Base-by-base conservation (phyloP, 2,329 filamentous ascomycete species). In the Alternaria novae-zelandiae region DNA sequence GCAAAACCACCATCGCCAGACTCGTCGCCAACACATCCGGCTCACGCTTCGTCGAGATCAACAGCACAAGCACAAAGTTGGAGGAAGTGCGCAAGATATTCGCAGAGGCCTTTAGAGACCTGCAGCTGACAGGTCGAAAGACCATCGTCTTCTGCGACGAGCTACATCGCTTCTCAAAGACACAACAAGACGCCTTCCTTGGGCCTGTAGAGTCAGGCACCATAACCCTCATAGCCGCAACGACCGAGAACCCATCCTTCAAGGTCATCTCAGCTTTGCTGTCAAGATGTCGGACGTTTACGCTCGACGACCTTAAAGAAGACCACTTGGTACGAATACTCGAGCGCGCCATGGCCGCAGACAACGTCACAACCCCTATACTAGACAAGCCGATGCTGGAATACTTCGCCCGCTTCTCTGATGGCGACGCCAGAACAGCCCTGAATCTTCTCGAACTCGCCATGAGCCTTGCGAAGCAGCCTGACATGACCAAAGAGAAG, bases 121-220 rank as follows among this genome's bases (percentile, higher is more conserved):
- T 94, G 50, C 83, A 85, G 1, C 83, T 98, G 55, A 96, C 93
- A 0, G 95, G 95, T 2, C 87, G 94, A 65, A 95, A 92, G 82
- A 98, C 96, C 0, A 97, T 99, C 67, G 89, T 99, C 67, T 99
- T 99, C 79, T 97, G 95, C 82, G 96, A 99, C 82, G 96, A 98
- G 83, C 96, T 97, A 51, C 94, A 97, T 80, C 84, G 95, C 26
- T 97, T 97, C 83, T 91, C 87, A 70, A 97, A 97, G 81, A 86
- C 90, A 0, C 96, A 98, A 78, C 96, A 99, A 77, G 96, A 98
- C 80, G 91, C 97, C 1, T 98, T 98, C 71, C 84, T 99, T 2
- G 93, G 91, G 15, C 95, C 95, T 0, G 95, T 98, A 21, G 96
- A 99, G 81, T 90, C 90, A 1, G 96, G 96, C 6, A 91, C 92